These are phyloP conservation scores for Naganishia cerealis DNA, from an alignment of 1,284 basidiomycete genomes.

Conservation along the genomic window DNA sequence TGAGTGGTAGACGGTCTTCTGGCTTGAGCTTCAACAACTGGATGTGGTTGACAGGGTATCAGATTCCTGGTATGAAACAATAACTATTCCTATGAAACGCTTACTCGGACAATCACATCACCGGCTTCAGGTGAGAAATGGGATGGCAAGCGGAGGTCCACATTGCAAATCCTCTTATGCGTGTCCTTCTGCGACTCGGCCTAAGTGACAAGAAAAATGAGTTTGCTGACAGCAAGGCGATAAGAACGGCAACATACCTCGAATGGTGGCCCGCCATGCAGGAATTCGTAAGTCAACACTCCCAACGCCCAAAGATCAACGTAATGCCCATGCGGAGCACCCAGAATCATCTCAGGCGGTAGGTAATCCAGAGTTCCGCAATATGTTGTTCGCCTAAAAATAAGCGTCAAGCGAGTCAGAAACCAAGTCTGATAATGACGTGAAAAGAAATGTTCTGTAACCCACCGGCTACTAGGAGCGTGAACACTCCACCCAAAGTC, in stretches of 20 bases:
- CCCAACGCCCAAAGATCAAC: slow-evolving; percentile 93
- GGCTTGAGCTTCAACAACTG: slow-evolving; percentile 87
- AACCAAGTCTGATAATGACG: not conserved
- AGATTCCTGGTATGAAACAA: not conserved
- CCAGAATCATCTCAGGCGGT: slow-evolving; percentile 97
- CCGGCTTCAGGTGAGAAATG: slow-evolving; percentile 66
- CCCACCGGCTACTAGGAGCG: slow-evolving; percentile 62
- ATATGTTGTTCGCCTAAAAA: slow-evolving; percentile 67
- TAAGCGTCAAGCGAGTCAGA: not conserved
- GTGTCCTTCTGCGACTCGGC: slow-evolving; percentile 62
- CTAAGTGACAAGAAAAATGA: not conserved
- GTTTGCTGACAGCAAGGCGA: not conserved
- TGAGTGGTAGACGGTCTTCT: slow-evolving; percentile 74
- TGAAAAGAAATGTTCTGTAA: not conserved
- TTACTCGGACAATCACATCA: slow-evolving; percentile 66
- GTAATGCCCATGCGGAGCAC: slow-evolving; percentile 56
- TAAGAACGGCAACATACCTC: slow-evolving; percentile 56
- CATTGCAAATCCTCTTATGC: slow-evolving; percentile 66
- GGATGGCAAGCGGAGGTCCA: slow-evolving; percentile 75
- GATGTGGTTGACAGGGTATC: not conserved
- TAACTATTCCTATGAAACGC: slow-evolving; percentile 32
- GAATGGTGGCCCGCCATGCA: slow-evolving; percentile 89
- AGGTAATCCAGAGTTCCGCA: slow-evolving; percentile 97
- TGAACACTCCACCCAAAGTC: slow-evolving; percentile 99
- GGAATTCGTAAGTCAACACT: slow-evolving; percentile 92